phyloP scores from a whole-genome alignment of 2,329 filamentous ascomycete genomes.

The Drechslerella coelobrocha region DNA sequence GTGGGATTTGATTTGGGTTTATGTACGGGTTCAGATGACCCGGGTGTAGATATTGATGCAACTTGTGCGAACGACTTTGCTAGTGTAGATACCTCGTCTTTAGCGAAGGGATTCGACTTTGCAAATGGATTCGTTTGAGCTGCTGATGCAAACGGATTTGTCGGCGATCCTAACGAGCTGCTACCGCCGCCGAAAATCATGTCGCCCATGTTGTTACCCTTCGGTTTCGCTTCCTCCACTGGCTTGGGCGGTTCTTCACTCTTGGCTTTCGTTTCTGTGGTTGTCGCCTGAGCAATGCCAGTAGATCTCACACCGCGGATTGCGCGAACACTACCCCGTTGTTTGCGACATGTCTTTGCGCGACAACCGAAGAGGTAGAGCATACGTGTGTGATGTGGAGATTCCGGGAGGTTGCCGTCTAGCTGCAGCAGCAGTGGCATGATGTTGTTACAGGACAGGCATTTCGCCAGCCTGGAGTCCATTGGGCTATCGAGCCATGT shows the following conservation, averaged over 20 bases:
- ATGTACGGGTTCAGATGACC: conserved; percentile 55
- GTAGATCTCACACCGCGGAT: conserved; percentile 57
- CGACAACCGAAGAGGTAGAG: conserved; percentile 86
- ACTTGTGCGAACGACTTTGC: conserved; percentile 79
- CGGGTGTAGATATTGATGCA: conserved; percentile 62
- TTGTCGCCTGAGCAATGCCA: conserved; percentile 54
- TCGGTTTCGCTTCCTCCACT: conserved; percentile 56
- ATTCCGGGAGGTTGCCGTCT: conserved; percentile 85
- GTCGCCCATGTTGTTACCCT: conserved; percentile 54
- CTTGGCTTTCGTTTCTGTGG: conserved; percentile 50
- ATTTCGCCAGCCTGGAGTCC: conserved; percentile 78
- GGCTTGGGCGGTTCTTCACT: conserved; percentile 56
- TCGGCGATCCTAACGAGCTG: conserved; percentile 51
- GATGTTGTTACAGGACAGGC: conserved; percentile 81
- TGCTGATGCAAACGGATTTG: conserved; percentile 55
- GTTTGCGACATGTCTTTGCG: conserved; percentile 78
- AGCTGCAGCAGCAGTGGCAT: conserved; percentile 89
- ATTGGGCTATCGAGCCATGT: conserved; percentile 84
- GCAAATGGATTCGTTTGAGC: conserved; percentile 55
- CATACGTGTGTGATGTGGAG: conserved; percentile 81
- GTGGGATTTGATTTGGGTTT: conserved; percentile 51
- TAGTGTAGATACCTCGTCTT: conserved; percentile 65
- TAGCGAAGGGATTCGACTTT: conserved; percentile 68
- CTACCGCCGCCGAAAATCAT: conserved; percentile 51
- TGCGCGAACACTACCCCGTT: conserved; percentile 78